Base-by-base conservation (phyloP, 176 grass and related monocot genomes). In the Avena atlantica region DNA sequence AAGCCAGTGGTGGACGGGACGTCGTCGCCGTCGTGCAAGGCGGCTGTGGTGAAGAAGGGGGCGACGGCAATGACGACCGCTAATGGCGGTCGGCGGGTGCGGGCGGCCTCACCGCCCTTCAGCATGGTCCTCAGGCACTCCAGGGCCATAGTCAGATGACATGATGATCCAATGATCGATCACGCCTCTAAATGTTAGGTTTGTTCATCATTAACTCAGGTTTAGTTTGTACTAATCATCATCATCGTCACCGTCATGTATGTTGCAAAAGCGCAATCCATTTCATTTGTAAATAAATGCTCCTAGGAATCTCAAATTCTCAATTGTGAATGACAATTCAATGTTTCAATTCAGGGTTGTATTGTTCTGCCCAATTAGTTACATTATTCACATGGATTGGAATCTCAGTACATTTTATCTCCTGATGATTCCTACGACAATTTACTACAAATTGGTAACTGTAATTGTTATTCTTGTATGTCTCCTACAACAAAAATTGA, bases 121-220 rank as follows among this genome's bases (percentile, higher is more conserved):
- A 88, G 86, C 81, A 92, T 88, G 78, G 72, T 92, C 61, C 93
- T 92, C 20, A 89, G 84, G 76, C 86, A 92, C 81, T 92, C 93
- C 0, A 90, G 88, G 82, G 45, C 86, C 16, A 80, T 95, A 16
- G 19, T 95, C 62, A 85, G 88, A 92, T 87, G 76, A 83, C 86
- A 91, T 84, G 75, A 74, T 74, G 40, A 42, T 44, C n/a, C 17
- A 49, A 44, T 5, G 50, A n/a, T 48, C 37, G 37, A 40, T 40
- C 37, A 5, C 37, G 37, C 37, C 37, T 40, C 37, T 40, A 40
- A 40, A 40, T 40, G 5, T 40, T 40, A 34, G 29, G 0, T 36
- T 5, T 68, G 65, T 68, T 12, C 69, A 42, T 20, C 20, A 15
- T 45, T 12, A 5, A 44, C 68, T n/a, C 68, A 70, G 68, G 36